Percentiles rank a stretch among this genome's conserved stretches.
These are phyloP conservation scores for Rhodofomes roseus DNA, from an alignment of 1,284 basidiomycete species.

Conservation along the genomic window DNA sequence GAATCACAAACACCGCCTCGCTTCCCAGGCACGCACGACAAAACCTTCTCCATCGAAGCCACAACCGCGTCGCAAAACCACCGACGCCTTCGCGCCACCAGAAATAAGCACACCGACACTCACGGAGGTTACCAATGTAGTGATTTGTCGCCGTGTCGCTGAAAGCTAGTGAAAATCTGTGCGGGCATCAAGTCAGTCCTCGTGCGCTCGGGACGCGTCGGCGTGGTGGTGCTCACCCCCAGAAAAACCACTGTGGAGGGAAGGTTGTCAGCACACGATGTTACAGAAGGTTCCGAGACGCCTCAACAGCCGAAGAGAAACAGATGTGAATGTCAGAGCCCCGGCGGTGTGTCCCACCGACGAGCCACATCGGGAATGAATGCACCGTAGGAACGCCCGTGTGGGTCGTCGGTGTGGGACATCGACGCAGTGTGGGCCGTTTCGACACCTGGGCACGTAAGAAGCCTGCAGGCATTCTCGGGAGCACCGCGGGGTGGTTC, in stretches of 20 bases:
- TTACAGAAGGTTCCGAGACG: no score
- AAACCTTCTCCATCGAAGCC: no score
- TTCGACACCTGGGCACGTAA: background rate
- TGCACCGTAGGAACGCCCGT: no score
- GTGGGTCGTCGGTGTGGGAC: no score
- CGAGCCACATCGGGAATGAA: no score
- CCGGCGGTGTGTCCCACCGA: no score
- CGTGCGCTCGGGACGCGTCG: background rate
- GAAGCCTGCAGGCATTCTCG: no score
- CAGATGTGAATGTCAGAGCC: no score
- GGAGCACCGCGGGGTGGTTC: no score
- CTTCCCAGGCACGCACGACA: no score
- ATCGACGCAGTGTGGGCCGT: background rate
- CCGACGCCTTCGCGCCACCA: background rate
- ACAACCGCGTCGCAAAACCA: background rate
- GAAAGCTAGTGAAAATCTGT: slow-evolving; percentile 41
- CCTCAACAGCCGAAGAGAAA: no score
- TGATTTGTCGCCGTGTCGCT: slow-evolving; percentile 40
- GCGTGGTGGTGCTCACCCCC: slow-evolving; percentile 29
- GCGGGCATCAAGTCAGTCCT: background rate
- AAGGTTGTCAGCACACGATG: background rate
- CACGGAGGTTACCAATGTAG: slow-evolving; percentile 39
- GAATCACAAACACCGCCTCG: no score
- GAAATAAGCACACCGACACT: slow-evolving; percentile 6
- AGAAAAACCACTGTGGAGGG: slow-evolving; percentile 41